These are phyloP conservation scores for Ustilago xerochloae DNA, from an alignment of 1,284 basidiomycete genomes.

Conservation along the genomic window DNA sequence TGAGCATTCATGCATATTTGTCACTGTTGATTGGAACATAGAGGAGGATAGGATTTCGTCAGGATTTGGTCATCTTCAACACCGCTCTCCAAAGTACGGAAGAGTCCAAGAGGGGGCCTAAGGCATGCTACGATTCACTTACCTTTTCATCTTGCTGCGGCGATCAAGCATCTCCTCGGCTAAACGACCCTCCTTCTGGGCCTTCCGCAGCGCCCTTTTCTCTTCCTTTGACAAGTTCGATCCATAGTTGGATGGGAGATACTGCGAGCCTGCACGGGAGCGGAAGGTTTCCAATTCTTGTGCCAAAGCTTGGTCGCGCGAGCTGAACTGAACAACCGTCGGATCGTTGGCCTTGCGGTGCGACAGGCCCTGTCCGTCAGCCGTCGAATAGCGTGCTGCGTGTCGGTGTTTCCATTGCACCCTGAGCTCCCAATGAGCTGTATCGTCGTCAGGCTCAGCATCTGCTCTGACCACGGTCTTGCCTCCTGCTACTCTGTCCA, in stretches of 20 bases:
- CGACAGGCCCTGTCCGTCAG: not conserved
- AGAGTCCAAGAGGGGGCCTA: not conserved
- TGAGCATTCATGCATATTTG: not conserved
- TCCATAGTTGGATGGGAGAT: slow-evolving; percentile 28
- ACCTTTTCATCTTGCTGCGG: slow-evolving; percentile 57
- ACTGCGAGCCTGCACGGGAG: slow-evolving; percentile 34
- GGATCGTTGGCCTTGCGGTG: slow-evolving; percentile 30
- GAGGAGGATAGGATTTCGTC: not conserved
- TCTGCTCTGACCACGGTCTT: slow-evolving; percentile 53
- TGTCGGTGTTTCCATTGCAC: slow-evolving; percentile 64
- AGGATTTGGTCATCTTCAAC: no score
- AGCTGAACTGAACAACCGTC: slow-evolving; percentile 12
- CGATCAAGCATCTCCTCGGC: slow-evolving; percentile 64
- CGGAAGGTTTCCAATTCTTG: slow-evolving; percentile 27
- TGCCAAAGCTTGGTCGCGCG: slow-evolving; percentile 25
- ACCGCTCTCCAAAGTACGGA: not conserved
- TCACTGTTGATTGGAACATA: not conserved
- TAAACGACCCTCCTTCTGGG: slow-evolving; percentile 58
- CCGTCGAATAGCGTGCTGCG: slow-evolving; percentile 32
- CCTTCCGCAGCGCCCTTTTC: slow-evolving; percentile 50
- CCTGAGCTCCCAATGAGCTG: slow-evolving; percentile 35
- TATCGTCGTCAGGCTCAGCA: slow-evolving; percentile 14
- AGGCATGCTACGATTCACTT: not conserved
- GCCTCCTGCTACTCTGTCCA: slow-evolving; percentile 44
- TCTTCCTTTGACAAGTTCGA: slow-evolving; percentile 31